A percentile compares a stretch with the other conserved stretches of the same genome.
phyloP scores from a whole-genome alignment of 163 green algal genomes.

The Chlorella variabilis region DNA sequence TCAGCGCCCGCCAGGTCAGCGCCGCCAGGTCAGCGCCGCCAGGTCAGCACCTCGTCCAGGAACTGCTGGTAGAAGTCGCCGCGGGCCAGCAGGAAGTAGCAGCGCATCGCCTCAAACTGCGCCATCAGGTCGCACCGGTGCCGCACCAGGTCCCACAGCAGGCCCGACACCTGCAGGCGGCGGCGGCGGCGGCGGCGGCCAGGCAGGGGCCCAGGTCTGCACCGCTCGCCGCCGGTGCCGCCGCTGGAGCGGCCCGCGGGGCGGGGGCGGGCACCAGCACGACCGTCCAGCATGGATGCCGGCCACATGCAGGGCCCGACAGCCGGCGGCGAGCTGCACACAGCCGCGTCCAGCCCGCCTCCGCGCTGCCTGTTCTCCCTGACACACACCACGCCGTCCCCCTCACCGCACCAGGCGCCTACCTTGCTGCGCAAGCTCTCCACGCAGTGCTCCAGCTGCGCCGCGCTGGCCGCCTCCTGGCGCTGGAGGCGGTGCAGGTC shows the following conservation, averaged over 20 bases:
- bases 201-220: too few relatives aligned
- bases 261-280: too few relatives aligned
- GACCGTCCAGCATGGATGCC: too few relatives aligned
- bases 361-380: too few relatives aligned
- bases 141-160: conserved; percentile 83
- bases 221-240: too few relatives aligned
- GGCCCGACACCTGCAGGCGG: conserved; percentile 63
- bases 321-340: neutral
- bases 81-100: conserved; percentile 82
- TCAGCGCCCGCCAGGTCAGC: too few relatives aligned
- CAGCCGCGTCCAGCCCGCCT: too few relatives aligned
- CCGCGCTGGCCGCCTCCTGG: neutral
- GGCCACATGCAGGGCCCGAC: conserved; percentile 57
- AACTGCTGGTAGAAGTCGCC: conserved; percentile 89
- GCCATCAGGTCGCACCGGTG: conserved; percentile 65
- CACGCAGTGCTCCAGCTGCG: conserved; percentile 69
- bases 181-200: neutral
- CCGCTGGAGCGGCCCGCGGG: too few relatives aligned
- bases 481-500: conserved; percentile 60
- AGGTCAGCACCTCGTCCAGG: conserved; percentile 76
- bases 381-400: too few relatives aligned
- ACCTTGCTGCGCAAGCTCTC: conserved; percentile 65
- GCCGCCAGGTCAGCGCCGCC: too few relatives aligned
- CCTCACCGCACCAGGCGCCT: too few relatives aligned
- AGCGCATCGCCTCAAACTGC: conserved; percentile 76